Percentiles rank a stretch among this genome's conserved stretches.
phyloP scores from a whole-genome alignment of 116 monocot genomes.

The Posidonia oceanica region DNA sequence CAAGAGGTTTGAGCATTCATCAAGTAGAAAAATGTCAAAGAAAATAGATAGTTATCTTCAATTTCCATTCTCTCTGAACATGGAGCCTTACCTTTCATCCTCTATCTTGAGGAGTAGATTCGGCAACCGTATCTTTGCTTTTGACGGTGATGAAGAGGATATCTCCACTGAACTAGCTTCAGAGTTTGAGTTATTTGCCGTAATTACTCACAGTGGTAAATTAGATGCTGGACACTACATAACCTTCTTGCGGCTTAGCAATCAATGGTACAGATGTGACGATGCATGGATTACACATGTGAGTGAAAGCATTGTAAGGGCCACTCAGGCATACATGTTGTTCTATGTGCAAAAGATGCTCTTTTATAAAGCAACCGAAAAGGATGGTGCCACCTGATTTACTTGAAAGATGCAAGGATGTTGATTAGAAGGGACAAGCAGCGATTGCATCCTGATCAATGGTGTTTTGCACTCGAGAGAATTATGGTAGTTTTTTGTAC shows the following conservation, averaged over 20 bases:
- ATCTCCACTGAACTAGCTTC: constrained; percentile 25
- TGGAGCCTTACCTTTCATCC: constrained; percentile 61
- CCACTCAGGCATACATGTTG: constrained; percentile 80
- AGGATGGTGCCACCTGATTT: constrained; percentile 11
- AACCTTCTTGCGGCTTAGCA: constrained; percentile 52
- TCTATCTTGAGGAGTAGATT: constrained; percentile 57
- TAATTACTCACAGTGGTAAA: constrained; percentile 69
- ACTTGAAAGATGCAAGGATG: no score
- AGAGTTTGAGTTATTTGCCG: constrained; percentile 73
- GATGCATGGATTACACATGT: constrained; percentile 72
- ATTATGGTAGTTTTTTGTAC: not conserved
- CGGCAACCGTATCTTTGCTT: constrained; percentile 47
- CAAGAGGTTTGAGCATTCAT: constrained; percentile 74
- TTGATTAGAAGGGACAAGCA: not conserved
- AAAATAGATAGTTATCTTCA: constrained; percentile 68
- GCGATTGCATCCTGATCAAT: not conserved
- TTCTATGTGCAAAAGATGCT: constrained; percentile 77
- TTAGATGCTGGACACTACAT: constrained; percentile 70
- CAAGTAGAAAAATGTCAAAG: constrained; percentile 47
- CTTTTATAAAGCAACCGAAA: constrained; percentile 51
- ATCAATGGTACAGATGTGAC: constrained; percentile 82
- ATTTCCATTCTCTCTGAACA: constrained; percentile 60
- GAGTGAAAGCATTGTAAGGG: constrained; percentile 51
- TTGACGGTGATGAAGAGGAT: constrained; percentile 34
- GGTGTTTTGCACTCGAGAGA: not conserved